Percentiles rank a stretch among this genome's conserved stretches.
Evolutionary conservation across 1,139 yeast species (phyloP).

Genomic region (Candida labiduridarum): DNA sequence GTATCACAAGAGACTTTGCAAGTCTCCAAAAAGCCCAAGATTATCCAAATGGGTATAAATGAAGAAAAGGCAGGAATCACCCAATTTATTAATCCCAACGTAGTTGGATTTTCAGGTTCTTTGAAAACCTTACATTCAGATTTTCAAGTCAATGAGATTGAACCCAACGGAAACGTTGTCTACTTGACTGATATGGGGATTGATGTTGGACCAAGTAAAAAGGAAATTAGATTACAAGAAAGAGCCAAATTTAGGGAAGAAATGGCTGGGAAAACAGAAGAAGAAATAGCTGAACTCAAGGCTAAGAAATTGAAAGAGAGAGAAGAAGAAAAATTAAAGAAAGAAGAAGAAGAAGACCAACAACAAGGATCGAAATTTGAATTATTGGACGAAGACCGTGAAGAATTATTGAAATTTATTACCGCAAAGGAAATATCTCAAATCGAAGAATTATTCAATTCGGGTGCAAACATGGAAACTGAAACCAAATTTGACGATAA

Average conservation of each 20-base stretch:
- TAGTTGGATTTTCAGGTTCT: constrained; percentile 72
- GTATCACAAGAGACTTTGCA: constrained; percentile 5
- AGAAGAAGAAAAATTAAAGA: constrained; percentile 17
- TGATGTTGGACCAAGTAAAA: constrained; percentile 50
- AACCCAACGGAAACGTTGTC: constrained; percentile 64
- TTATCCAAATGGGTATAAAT: constrained; percentile 55
- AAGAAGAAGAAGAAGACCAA: constrained; percentile 15
- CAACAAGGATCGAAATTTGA: constrained; percentile 33
- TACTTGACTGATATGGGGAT: constrained; percentile 78
- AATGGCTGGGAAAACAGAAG: constrained; percentile 35
- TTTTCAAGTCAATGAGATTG: constrained; percentile 89
- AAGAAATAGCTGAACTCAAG: constrained; percentile 36
- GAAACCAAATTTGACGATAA: constrained; percentile 64
- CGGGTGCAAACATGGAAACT: constrained; percentile 65
- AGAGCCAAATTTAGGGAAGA: constrained; percentile 42
- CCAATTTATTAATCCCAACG: constrained; percentile 55
- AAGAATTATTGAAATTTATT: constrained; percentile 51
- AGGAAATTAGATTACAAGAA: constrained; percentile 52
- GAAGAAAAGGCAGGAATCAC: constrained; percentile 71
- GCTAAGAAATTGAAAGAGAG: constrained; percentile 23
- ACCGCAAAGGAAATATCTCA: constrained; percentile 61
- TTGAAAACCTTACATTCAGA: constrained; percentile 93
- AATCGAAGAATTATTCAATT: constrained; percentile 56
- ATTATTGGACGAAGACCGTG: constrained; percentile 47
- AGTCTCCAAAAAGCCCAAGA: constrained; percentile 14